Base-by-base conservation (phyloP, 2,329 filamentous ascomycete species). In the Penicillium sp. region DNA sequence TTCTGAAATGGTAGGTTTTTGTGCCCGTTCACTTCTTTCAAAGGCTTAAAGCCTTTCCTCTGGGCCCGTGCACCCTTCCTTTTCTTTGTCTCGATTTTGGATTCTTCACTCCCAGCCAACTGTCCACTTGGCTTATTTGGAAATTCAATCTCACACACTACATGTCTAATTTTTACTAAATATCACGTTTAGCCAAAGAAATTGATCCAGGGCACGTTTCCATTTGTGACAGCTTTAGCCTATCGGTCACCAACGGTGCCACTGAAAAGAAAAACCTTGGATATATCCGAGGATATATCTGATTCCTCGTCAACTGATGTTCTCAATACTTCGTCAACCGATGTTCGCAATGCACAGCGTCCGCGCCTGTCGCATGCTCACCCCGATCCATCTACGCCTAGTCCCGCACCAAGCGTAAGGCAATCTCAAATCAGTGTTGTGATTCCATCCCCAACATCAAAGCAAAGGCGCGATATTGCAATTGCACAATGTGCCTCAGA, bases 191-290 rank as follows among this genome's bases (percentile, higher is more conserved):
- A 51, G 40, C 6, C 31, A 33, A 28, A 45, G n/a, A 12, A 36
- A 3, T 30, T 45, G 22, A 22, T 9, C 1, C 40, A 45, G 17
- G 30, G 1, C 26, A 41, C 26, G 26, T 5, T 49, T 10, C 45
- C 50, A 1, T 58, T 58, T 31, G 31, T 58, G 33, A 40, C 59
- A 28, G 52, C 57, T 14, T 30, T 66, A 10, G 49, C 61, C 1
- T 62, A 65, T 53, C 59, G 60, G 2, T 47, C 49, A 47, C 44
- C 60, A n/a, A 60, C 61, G 0, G 38, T 50, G n/a, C 46, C 52
- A 22, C 10, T 36, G 1, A 55, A 55, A 14, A 51, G 53, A 16
- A 53, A 48, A 10, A 45, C 35, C 11, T 1, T 51, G 7, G 47
- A 33, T 9, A 2, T 4, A 22, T 51, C 41, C 6, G 40, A 49